Evolutionary conservation across 2,329 filamentous ascomycete species (phyloP).

Genomic region (Fusarium buxicola): DNA sequence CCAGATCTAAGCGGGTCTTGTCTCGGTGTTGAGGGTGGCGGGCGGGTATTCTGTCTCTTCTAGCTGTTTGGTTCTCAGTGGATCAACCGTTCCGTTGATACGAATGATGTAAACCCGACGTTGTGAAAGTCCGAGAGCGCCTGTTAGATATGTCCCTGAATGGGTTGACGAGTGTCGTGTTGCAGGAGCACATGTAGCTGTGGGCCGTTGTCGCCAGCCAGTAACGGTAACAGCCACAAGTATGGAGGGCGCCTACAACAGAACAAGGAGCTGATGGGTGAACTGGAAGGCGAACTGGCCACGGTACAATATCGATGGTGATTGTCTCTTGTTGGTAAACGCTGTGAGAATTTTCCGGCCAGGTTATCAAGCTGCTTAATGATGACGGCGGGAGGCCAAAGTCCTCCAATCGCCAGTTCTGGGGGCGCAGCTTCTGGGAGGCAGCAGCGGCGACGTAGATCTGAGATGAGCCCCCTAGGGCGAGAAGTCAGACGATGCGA

Average conservation of each 20-base stretch:
- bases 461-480: constrained; percentile 13
- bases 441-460: constrained; percentile 10
- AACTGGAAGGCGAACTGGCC: constrained; percentile 11
- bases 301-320: background rate
- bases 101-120: constrained; percentile 1
- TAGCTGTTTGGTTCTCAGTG: background rate
- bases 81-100: constrained; percentile 5
- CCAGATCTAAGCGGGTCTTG: constrained; percentile 30
- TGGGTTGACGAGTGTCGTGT: constrained; percentile 34
- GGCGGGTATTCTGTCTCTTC: constrained; percentile 24
- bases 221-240: constrained; percentile 22
- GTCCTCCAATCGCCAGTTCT: background rate
- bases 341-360: background rate
- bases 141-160: constrained; percentile 36
- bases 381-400: background rate
- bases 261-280: constrained; percentile 11
- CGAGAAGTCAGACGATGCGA: constrained; percentile 1
- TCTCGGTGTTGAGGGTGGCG: constrained; percentile 14
- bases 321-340: background rate
- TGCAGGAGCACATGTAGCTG: constrained; percentile 32
- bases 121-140: constrained; percentile 25
- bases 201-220: constrained; percentile 30
- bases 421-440: background rate
- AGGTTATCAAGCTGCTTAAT: background rate
- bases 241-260: constrained; percentile 9